Evolutionary conservation across 495 filamentous ascomycete genomes (phyloP), one percentile per base, ranked within the genome.

Genomic region (Penicillium lividum): DNA sequence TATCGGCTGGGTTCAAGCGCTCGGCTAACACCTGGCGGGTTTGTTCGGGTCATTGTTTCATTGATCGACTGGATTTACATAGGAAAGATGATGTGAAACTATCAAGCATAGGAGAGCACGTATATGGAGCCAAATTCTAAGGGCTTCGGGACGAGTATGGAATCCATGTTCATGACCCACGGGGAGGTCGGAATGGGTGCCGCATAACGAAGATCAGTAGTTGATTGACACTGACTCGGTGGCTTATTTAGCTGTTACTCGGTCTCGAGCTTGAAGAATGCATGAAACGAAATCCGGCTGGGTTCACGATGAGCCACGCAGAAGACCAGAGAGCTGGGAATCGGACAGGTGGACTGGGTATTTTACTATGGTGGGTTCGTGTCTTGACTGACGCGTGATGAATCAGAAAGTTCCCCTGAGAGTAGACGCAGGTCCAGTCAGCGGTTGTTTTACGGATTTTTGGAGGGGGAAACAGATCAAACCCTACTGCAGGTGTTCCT

Each of bases 361-460:
- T 45, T n/a, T 52, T 22, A 40, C 42, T 43, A 53, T 4, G 25
- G 38, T 42, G 7, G 29, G 50, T 62, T 66, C 42, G 43, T 51
- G 60, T 53, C 54, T 56, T 27, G 57, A 66, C 59, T 73, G 70
- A 72, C 67, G 67, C 62, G 69, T 73, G 73, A 76, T 72, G 66
- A 57, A 61, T 76, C 73, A 72, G 60, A 72, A 55, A 33, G 5
- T 27, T 56, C 63, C 59, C 59, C 53, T 65, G 53, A 38, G 38
- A 38, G 57, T 53, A 47, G 13, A 61, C 56, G 64, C 61, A 69
- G 59, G 56, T 67, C 54, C 57, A 45, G 46, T 30, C 42, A 48
- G 54, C 54, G 38, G 15, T 40, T 15, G 38, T 5, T n/a, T 40
- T 40, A 40, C 16, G 10, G 22, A 22, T 22, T 22, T 9, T 9